Percentiles rank a stretch among this genome's conserved stretches.
phyloP scores from a whole-genome alignment of 2,329 filamentous ascomycete genomes.

The Aspergillus pseudonomiae region DNA sequence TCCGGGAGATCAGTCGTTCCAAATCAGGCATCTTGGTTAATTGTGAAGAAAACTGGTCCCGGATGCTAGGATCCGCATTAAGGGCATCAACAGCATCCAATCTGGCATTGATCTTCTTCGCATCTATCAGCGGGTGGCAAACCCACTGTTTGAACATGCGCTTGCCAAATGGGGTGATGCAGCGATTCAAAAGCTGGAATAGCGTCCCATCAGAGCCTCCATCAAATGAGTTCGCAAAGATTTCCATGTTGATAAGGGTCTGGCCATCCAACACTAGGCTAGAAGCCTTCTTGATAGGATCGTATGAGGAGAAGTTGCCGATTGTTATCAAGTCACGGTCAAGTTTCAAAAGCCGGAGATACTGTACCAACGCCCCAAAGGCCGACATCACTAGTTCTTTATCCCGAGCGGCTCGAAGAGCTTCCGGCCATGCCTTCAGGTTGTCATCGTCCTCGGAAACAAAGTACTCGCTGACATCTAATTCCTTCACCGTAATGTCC shows the following conservation, averaged over 20 bases:
- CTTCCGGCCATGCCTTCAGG: slow-evolving; percentile 74
- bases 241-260: slow-evolving; percentile 95
- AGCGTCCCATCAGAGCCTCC: slow-evolving; percentile 83
- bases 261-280: slow-evolving; percentile 93
- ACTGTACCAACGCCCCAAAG: slow-evolving; percentile 84
- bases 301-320: slow-evolving; percentile 88
- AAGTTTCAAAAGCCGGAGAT: slow-evolving; percentile 83
- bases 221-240: slow-evolving; percentile 91
- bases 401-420: slow-evolving; percentile 70
- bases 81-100: slow-evolving; percentile 92
- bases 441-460: slow-evolving; percentile 59
- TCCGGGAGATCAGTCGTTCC: slow-evolving; percentile 88
- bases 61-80: slow-evolving; percentile 77
- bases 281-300: slow-evolving; percentile 85
- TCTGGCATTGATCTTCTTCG: slow-evolving; percentile 85
- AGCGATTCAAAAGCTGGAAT: slow-evolving; percentile 88
- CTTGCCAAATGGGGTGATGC: slow-evolving; percentile 95
- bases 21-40: slow-evolving; percentile 91
- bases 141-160: slow-evolving; percentile 96
- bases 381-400: slow-evolving; percentile 89
- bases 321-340: slow-evolving; percentile 85
- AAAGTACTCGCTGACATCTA: slow-evolving; percentile 81
- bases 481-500: slow-evolving; percentile 77
- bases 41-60: slow-evolving; percentile 85
- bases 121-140: slow-evolving; percentile 89